A percentile compares a stretch with the other conserved stretches of the same genome.
Conservation (phyloP, 2,329 filamentous ascomycete genomes). For the Clonostachys rosea region DNA sequence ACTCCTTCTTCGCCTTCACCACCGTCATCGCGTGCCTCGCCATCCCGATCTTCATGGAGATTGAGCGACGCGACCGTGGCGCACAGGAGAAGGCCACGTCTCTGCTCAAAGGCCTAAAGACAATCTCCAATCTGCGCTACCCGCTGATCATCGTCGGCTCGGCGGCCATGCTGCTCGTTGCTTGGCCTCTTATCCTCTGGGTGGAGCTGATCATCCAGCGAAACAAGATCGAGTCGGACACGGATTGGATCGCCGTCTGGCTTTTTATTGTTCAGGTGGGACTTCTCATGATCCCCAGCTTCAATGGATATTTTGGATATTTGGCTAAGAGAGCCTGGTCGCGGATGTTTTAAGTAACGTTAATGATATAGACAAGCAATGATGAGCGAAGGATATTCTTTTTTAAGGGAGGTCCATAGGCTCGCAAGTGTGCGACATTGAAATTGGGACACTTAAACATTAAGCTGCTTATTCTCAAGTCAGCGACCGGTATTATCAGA, state of each 20-base stretch:
- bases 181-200: conserved; percentile 9
- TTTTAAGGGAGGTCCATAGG: too few relatives aligned
- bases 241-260: conserved; percentile 8
- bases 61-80: conserved; percentile 1
- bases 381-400: too few relatives aligned
- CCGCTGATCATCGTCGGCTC: conserved; percentile 6
- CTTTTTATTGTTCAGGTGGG: conserved; percentile 8
- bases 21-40: conserved; percentile 1
- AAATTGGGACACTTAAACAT: too few relatives aligned
- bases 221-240: conserved; percentile 8
- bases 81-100: background rate
- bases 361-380: too few relatives aligned
- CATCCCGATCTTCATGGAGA: background rate
- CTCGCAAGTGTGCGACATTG: too few relatives aligned
- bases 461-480: too few relatives aligned
- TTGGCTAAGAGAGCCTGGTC: background rate
- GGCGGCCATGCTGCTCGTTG: conserved; percentile 4
- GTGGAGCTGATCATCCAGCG: conserved; percentile 8
- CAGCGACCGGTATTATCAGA: too few relatives aligned
- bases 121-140: conserved; percentile 2
- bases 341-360: too few relatives aligned
- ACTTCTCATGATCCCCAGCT: conserved; percentile 5
- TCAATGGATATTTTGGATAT: background rate
- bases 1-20: conserved; percentile 4
- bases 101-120: background rate